Conservation (phyloP, 805 yeast genomes). For the Ogataea kodamae region DNA sequence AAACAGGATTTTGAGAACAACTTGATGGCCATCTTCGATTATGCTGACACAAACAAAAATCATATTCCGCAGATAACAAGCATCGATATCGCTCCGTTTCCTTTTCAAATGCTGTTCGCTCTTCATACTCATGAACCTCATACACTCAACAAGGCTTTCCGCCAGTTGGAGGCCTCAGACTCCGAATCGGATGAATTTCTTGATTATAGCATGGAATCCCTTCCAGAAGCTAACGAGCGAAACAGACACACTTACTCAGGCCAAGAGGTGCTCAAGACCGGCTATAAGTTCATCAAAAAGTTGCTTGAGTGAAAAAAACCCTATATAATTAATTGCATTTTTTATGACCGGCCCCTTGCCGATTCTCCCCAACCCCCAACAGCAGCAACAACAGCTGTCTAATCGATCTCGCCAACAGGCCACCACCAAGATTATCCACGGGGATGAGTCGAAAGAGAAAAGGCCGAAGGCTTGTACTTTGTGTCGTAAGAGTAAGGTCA, state of each 20-base stretch:
- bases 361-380: conserved; percentile 24
- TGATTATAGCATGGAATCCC: conserved; percentile 29
- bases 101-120: conserved; percentile 38
- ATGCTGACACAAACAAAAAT: conserved; percentile 53
- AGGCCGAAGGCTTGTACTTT: conserved; percentile 56
- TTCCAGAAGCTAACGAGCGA: conserved; percentile 25
- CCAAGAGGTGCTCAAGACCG: conserved; percentile 33
- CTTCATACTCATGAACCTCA: conserved; percentile 25
- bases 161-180: conserved; percentile 17
- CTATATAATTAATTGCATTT: conserved; percentile 3
- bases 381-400: conserved; percentile 16
- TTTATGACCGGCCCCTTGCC: conserved; percentile 14
- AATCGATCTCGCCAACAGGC: conserved; percentile 15
- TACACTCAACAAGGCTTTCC: conserved; percentile 27
- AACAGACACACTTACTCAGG: conserved; percentile 21
- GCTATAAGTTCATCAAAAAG: conserved; percentile 40
- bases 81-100: conserved; percentile 65
- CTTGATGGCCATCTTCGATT: conserved; percentile 45
- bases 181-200: conserved; percentile 7
- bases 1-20: conserved; percentile 39
- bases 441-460: conserved; percentile 23
- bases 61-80: conserved; percentile 76
- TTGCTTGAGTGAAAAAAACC: conserved; percentile 20
- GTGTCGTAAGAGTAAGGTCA: conserved; percentile 61
- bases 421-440: conserved; percentile 17